These are phyloP conservation scores for Sporothrix brunneoviolacea DNA, from an alignment of 2,329 filamentous ascomycete species.

Conservation along the genomic window DNA sequence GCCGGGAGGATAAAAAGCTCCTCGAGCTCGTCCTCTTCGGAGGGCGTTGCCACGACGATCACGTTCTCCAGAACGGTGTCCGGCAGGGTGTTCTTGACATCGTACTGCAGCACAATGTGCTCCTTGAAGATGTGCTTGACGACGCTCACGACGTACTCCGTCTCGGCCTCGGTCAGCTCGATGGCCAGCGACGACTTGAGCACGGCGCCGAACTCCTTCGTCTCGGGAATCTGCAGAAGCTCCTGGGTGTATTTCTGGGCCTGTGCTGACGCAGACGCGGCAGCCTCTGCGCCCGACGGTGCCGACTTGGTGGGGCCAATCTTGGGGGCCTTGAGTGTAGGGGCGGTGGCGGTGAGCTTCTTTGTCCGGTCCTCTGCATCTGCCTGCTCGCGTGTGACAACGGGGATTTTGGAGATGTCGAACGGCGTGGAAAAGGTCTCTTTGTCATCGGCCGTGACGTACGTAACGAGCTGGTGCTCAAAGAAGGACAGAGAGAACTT, in stretches of 20 bases:
- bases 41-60: slow-evolving; percentile 70
- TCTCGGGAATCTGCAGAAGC: slow-evolving; percentile 80
- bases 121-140: slow-evolving; percentile 98
- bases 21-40: slow-evolving; percentile 75
- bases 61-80: slow-evolving; percentile 88
- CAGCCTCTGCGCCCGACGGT: slow-evolving; percentile 60
- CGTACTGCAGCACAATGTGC: slow-evolving; percentile 90
- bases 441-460: slow-evolving; percentile 88
- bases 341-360: slow-evolving; percentile 89
- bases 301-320: slow-evolving; percentile 68
- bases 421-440: slow-evolving; percentile 79
- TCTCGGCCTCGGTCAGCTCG: slow-evolving; percentile 93
- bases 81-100: slow-evolving; percentile 94
- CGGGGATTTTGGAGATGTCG: slow-evolving; percentile 82
- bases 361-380: slow-evolving; percentile 94
- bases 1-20: slow-evolving; percentile 93
- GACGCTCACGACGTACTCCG: slow-evolving; percentile 88
- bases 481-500: slow-evolving; percentile 94
- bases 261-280: slow-evolving; percentile 67
- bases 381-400: slow-evolving; percentile 92
- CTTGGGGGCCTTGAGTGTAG: slow-evolving; percentile 89
- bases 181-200: slow-evolving; percentile 84
- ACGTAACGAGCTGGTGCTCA: slow-evolving; percentile 95
- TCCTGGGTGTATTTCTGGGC: slow-evolving; percentile 87
- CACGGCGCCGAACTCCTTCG: slow-evolving; percentile 80